Percentiles rank a stretch among this genome's conserved stretches.
Conservation (phyloP, 495 filamentous ascomycete genomes). For the Ascodesmis nigricans region DNA sequence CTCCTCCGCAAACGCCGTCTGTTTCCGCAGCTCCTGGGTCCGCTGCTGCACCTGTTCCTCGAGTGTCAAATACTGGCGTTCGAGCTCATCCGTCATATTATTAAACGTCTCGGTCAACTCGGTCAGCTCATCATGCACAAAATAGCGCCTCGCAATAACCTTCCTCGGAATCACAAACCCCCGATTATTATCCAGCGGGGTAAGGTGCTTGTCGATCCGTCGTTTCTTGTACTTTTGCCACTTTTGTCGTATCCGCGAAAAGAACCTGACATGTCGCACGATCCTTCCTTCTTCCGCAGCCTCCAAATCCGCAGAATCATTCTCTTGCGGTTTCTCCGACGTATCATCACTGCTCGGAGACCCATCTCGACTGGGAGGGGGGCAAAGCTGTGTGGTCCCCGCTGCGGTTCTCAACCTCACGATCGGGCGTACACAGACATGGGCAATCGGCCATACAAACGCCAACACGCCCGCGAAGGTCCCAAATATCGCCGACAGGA, state of each 20-base stretch:
- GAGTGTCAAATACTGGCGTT: constrained; percentile 61
- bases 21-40: constrained; percentile 34
- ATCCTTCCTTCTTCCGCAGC: constrained; percentile 6
- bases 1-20: constrained; percentile 37
- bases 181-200: constrained; percentile 21
- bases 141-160: constrained; percentile 51
- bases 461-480: constrained; percentile 47
- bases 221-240: too few relatives aligned
- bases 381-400: too few relatives aligned
- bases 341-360: constrained; percentile 24
- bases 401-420: constrained; percentile 55
- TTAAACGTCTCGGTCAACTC: constrained; percentile 78
- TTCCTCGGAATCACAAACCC: constrained; percentile 64
- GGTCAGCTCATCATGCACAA: constrained; percentile 66
- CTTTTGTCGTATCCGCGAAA: too few relatives aligned
- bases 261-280: constrained; percentile 22
- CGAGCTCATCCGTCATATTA: constrained; percentile 76
- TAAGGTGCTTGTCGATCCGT: too few relatives aligned
- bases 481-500: constrained; percentile 66
- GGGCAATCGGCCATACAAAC: constrained; percentile 51
- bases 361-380: constrained; percentile 8
- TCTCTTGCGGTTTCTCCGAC: too few relatives aligned
- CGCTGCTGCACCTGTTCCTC: constrained; percentile 68
- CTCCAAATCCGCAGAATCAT: constrained; percentile 20
- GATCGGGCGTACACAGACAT: constrained; percentile 60